Conservation (phyloP, 2,329 filamentous ascomycete genomes). For the Alternaria brassicicola region DNA sequence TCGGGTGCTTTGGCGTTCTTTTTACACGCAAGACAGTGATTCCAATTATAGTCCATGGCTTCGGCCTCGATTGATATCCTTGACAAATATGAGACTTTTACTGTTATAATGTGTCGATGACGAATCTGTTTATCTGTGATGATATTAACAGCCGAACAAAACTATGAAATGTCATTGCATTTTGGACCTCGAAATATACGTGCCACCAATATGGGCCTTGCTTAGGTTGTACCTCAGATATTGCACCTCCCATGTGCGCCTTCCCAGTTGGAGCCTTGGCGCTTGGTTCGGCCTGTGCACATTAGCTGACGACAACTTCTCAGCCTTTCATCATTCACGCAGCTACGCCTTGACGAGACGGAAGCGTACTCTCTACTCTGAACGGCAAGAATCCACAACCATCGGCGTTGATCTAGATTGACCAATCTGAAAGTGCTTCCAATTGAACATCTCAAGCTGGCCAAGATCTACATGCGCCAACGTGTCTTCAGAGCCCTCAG, state of each 20-base stretch:
- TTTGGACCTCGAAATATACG: neutral
- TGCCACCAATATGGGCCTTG: neutral
- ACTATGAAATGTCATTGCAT: neutral
- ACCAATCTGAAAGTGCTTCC: neutral
- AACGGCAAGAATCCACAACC: neutral
- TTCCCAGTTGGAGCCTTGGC: constrained; percentile 16
- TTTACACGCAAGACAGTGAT: constrained; percentile 8
- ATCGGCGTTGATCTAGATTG: neutral
- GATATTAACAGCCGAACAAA: neutral
- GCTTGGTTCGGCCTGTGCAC: constrained; percentile 6
- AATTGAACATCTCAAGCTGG: neutral
- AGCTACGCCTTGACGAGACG: neutral
- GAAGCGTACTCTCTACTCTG: neutral
- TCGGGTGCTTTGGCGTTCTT: constrained; percentile 8
- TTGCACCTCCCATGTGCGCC: constrained; percentile 7
- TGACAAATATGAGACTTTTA: neutral
- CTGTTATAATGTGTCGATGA: neutral
- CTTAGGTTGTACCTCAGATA: neutral
- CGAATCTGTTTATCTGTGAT: neutral
- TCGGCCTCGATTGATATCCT: constrained; percentile 14
- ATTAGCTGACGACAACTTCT: constrained; percentile 6
- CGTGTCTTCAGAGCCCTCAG: neutral
- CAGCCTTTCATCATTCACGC: neutral
- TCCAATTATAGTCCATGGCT: constrained; percentile 9
- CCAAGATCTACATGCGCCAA: neutral